Percentiles rank a stretch among this genome's conserved stretches.
Evolutionary conservation across 2,329 filamentous ascomycete species (phyloP).

Genomic region (Emmonsiellopsis sp.): DNA sequence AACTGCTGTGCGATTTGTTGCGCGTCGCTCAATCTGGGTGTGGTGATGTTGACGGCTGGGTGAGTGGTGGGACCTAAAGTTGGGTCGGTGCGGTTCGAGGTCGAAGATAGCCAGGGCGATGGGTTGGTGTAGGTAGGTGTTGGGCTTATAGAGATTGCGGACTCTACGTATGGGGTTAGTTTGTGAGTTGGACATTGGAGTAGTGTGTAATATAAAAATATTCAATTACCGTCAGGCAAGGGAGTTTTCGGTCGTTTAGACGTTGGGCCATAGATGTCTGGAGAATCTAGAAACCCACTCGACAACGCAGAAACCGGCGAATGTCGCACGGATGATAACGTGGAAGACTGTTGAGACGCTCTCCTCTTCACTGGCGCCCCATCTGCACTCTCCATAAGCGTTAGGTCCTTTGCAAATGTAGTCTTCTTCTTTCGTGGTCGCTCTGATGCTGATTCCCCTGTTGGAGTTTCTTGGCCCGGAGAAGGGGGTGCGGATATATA

Average conservation of each 20-base stretch:
- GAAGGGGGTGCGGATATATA: background rate
- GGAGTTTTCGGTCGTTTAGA: background rate
- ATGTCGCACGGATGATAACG: background rate
- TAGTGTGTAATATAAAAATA: background rate
- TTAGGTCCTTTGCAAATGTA: conserved; percentile 5
- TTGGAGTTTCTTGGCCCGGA: background rate
- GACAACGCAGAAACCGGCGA: background rate
- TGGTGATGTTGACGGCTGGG: background rate
- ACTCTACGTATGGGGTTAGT: background rate
- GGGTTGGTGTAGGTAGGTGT: background rate
- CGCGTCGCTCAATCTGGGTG: background rate
- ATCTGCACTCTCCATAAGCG: conserved; percentile 1
- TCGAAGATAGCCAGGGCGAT: background rate
- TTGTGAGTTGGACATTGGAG: background rate
- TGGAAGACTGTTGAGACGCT: background rate
- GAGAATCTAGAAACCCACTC: background rate
- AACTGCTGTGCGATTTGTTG: background rate
- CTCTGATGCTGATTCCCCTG: background rate
- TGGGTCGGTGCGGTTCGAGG: conserved; percentile 1
- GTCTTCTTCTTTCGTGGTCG: conserved; percentile 7
- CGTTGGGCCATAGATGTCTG: background rate
- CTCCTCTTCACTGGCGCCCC: conserved; percentile 1
- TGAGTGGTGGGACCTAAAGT: conserved; percentile 2
- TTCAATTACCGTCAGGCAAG: background rate
- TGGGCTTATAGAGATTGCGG: background rate